These are phyloP conservation scores for Quercus agrifolia DNA, from an alignment of 306 rosid species.

Conservation along the genomic window DNA sequence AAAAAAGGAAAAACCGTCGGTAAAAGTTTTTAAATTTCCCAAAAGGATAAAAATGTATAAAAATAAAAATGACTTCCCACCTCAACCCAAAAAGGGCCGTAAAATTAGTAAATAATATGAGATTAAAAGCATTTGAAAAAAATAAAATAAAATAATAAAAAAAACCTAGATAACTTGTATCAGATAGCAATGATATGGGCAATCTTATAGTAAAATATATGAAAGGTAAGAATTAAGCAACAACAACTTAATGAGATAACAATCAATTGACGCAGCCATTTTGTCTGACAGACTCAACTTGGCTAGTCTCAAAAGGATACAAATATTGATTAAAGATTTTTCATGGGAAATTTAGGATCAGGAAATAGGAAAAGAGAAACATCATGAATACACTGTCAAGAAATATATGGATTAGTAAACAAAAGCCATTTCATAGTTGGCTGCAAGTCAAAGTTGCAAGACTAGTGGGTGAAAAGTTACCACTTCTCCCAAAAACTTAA, in stretches of 20 bases:
- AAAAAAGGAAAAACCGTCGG: not conserved
- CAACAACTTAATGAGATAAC: not conserved
- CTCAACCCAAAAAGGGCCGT: constrained; percentile 6
- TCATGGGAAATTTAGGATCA: not conserved
- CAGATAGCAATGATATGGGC: constrained; percentile 1
- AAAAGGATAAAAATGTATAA: constrained; percentile 19
- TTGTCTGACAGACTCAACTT: not conserved
- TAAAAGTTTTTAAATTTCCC: constrained; percentile 17
- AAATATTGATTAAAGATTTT: not conserved
- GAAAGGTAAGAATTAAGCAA: not conserved
- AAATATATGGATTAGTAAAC: not conserved
- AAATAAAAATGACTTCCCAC: not conserved
- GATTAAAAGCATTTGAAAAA: not conserved
- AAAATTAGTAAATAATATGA: not conserved
- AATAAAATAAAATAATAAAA: not conserved
- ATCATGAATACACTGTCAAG: not conserved
- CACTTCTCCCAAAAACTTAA: too few relatives aligned
- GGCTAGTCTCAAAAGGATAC: not conserved
- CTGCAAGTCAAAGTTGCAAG: too few relatives aligned
- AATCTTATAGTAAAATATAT: not conserved
- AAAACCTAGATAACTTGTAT: not conserved
- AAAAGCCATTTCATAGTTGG: too few relatives aligned
- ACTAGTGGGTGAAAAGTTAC: too few relatives aligned
- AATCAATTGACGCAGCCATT: not conserved
- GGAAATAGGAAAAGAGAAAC: not conserved